These are phyloP conservation scores for Mycosarcoma maydis DNA, from an alignment of 1,284 basidiomycete species.

Conservation along the genomic window DNA sequence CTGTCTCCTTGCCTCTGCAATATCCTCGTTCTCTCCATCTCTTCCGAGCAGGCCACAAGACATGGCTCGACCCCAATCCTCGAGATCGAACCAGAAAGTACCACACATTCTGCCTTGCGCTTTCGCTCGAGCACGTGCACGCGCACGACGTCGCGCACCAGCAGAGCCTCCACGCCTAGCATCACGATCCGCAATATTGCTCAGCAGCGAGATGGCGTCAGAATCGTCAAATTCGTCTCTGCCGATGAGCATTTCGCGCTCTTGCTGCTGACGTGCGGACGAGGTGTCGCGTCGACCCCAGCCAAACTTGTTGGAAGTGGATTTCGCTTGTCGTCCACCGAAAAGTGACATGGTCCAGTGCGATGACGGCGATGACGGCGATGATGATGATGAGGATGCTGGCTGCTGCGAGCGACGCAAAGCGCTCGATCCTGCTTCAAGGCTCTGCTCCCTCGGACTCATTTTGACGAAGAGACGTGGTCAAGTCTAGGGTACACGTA, in stretches of 20 bases:
- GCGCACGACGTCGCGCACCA: slow-evolving; percentile 30
- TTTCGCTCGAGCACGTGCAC: slow-evolving; percentile 23
- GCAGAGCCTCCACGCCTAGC: slow-evolving; percentile 18
- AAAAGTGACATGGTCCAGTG: slow-evolving; percentile 36
- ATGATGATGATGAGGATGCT: slow-evolving; percentile 4
- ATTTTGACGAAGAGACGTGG: neutral
- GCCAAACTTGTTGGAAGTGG: slow-evolving; percentile 3
- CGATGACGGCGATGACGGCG: no score
- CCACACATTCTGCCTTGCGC: slow-evolving; percentile 31
- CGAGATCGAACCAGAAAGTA: slow-evolving; percentile 22
- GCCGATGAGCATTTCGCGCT: slow-evolving; percentile 24
- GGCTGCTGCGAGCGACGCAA: slow-evolving; percentile 1
- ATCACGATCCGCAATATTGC: slow-evolving; percentile 53
- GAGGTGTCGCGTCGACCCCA: slow-evolving; percentile 20
- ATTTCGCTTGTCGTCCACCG: slow-evolving; percentile 14
- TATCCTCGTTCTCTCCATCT: neutral
- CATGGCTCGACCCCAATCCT: slow-evolving; percentile 14
- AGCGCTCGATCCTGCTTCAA: slow-evolving; percentile 19
- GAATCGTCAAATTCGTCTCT: slow-evolving; percentile 53
- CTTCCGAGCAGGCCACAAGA: slow-evolving; percentile 33
- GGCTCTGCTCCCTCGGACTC: slow-evolving; percentile 3
- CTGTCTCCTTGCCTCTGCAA: slow-evolving; percentile 3
- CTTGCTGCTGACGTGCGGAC: slow-evolving; percentile 8
- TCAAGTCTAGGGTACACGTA: no score
- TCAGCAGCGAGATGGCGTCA: slow-evolving; percentile 58